These are phyloP conservation scores for Schoenoplectus triqueter DNA, from an alignment of 202 grass and related monocot species.

Conservation along the genomic window DNA sequence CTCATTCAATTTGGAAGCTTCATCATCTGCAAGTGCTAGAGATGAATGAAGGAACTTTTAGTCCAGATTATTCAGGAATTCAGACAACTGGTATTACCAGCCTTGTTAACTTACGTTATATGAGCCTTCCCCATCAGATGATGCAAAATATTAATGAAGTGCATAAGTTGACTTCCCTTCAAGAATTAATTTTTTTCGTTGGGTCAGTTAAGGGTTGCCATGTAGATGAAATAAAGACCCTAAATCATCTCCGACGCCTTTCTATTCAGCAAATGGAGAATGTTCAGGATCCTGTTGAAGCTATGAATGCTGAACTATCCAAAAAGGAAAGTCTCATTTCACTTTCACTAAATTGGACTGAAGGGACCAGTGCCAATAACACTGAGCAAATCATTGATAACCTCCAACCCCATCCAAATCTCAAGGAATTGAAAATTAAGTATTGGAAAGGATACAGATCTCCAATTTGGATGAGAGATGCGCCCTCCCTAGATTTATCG, in stretches of 20 bases:
- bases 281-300: constrained; percentile 39
- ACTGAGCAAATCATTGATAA: constrained; percentile 38
- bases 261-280: constrained; percentile 43
- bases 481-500: constrained; percentile 1
- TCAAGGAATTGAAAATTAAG: constrained; percentile 45
- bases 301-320: constrained; percentile 34
- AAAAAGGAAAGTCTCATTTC: constrained; percentile 39
- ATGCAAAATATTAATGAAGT: constrained; percentile 41
- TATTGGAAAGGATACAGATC: constrained; percentile 46
- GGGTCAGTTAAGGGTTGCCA: background rate
- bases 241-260: constrained; percentile 44
- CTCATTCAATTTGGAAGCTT: constrained; percentile 43
- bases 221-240: constrained; percentile 45
- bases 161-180: constrained; percentile 45
- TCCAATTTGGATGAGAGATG: constrained; percentile 41
- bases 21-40: constrained; percentile 50
- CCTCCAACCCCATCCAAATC: constrained; percentile 42
- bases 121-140: constrained; percentile 32
- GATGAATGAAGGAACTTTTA: background rate
- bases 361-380: background rate
- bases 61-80: constrained; percentile 22
- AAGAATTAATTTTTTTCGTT: constrained; percentile 47
- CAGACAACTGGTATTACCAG: constrained; percentile 39
- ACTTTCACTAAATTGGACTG: constrained; percentile 46
- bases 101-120: constrained; percentile 48